These are phyloP conservation scores for Lathyrus oleraceus DNA, from an alignment of 306 rosid species.

Conservation along the genomic window DNA sequence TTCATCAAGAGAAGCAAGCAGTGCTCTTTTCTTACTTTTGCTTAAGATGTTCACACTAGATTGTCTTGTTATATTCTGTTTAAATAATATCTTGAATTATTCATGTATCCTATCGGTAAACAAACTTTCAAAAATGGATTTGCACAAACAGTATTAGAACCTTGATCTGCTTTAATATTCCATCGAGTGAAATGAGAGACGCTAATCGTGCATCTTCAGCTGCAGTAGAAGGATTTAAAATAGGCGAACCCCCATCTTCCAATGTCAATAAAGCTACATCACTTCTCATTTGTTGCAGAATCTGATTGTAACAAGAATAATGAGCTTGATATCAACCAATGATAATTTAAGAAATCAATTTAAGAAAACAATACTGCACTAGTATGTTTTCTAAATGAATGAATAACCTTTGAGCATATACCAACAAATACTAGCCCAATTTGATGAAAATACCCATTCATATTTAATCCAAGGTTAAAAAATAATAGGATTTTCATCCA, in stretches of 20 bases:
- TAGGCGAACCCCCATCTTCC: conserved; percentile 77
- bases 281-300: conserved; percentile 89
- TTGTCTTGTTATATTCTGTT: conserved; percentile 72
- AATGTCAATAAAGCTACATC: conserved; percentile 76
- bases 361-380: conserved; percentile 18
- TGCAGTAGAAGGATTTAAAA: conserved; percentile 88
- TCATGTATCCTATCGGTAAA: conserved; percentile 18
- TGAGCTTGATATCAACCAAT: conserved; percentile 25
- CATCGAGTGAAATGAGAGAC: conserved; percentile 91
- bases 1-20: conserved; percentile 77
- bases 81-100: conserved; percentile 29
- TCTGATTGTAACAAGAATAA: conserved; percentile 49
- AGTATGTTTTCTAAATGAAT: not conserved
- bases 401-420: not conserved
- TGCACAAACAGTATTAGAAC: conserved; percentile 42
- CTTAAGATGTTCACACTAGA: conserved; percentile 63
- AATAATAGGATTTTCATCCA: conserved; percentile 19
- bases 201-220: conserved; percentile 96
- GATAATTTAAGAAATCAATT: conserved; percentile 19
- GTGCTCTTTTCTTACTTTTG: conserved; percentile 71
- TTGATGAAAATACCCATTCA: conserved; percentile 6
- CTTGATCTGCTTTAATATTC: conserved; percentile 90
- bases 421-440: not conserved
- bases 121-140: conserved; percentile 7
- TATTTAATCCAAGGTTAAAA: not conserved